phyloP scores from a whole-genome alignment of 805 yeast genomes.

The Trichomonascus vanleenenianus region DNA sequence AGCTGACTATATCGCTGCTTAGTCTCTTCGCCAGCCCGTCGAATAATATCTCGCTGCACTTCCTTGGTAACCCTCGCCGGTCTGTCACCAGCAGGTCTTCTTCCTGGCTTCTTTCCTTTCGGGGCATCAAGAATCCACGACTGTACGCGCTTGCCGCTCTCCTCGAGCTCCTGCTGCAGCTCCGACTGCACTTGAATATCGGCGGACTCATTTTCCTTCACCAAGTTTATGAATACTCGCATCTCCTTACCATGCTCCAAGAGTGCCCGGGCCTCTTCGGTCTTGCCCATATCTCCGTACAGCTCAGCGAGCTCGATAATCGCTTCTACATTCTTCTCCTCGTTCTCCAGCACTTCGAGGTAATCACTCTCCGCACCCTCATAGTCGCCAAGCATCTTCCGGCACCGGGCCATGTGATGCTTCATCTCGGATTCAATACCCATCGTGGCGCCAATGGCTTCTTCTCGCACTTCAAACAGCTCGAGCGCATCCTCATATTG shows the following conservation, averaged over 20 bases:
- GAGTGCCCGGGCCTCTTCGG: constrained; percentile 1
- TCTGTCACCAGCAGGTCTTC: constrained; percentile 27
- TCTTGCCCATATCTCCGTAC: constrained; percentile 37
- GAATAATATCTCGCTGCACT: too few species aligned
- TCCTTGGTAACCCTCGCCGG: constrained; percentile 47
- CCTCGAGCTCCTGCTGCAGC: background rate
- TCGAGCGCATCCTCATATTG: constrained; percentile 68
- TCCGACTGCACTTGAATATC: background rate
- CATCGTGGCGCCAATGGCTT: background rate
- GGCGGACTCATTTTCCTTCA: background rate
- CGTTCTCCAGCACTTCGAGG: constrained; percentile 17
- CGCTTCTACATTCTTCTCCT: constrained; percentile 52
- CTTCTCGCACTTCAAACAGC: constrained; percentile 33
- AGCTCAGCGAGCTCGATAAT: constrained; percentile 78
- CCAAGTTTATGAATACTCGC: background rate
- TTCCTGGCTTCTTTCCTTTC: constrained; percentile 1
- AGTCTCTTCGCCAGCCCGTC: too few species aligned
- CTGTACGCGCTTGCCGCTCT: background rate
- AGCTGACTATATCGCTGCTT: constrained; percentile 39
- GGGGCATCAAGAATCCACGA: background rate
- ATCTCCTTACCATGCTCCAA: background rate
- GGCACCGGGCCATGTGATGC: constrained; percentile 66
- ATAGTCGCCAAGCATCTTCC: constrained; percentile 56
- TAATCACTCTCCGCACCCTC: constrained; percentile 26
- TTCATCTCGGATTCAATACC: constrained; percentile 29